Conservation (phyloP, 331 rosid species). For the Ulmus americana region DNA sequence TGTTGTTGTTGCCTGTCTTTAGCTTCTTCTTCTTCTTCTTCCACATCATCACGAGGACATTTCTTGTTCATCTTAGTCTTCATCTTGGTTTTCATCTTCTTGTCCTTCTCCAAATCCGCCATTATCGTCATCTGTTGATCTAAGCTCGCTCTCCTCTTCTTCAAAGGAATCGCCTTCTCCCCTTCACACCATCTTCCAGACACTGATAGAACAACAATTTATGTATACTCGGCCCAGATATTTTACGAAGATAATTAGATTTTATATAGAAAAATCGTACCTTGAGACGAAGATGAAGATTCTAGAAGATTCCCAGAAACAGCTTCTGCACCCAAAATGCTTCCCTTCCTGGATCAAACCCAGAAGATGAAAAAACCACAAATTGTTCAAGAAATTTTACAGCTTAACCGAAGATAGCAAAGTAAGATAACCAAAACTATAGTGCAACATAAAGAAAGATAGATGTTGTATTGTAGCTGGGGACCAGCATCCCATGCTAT, state of each 20-base stretch:
- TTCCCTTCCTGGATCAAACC: slow-evolving; percentile 41
- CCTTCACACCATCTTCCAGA: slow-evolving; percentile 54
- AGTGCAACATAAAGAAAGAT: slow-evolving; percentile 22
- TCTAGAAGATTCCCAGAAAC: slow-evolving; percentile 24
- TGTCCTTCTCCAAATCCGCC: slow-evolving; percentile 5
- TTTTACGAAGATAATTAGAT: too few relatives aligned
- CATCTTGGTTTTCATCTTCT: slow-evolving; percentile 36
- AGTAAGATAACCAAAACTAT: slow-evolving; percentile 1
- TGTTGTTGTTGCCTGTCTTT: neutral
- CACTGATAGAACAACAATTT: neutral
- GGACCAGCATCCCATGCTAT: slow-evolving; percentile 58
- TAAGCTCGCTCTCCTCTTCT: slow-evolving; percentile 62
- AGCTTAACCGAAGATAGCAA: slow-evolving; percentile 15
- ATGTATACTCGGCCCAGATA: too few relatives aligned
- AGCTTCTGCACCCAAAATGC: slow-evolving; percentile 34
- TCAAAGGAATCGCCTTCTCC: slow-evolving; percentile 61
- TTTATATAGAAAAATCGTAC: slow-evolving; percentile 11
- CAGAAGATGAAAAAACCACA: slow-evolving; percentile 24
- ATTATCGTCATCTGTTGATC: slow-evolving; percentile 5
- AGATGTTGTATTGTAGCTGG: slow-evolving; percentile 37
- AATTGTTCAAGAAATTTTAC: slow-evolving; percentile 23
- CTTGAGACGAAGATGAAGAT: slow-evolving; percentile 43
- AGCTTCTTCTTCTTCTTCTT: slow-evolving; percentile 6
- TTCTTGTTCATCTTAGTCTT: slow-evolving; percentile 52
- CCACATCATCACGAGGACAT: slow-evolving; percentile 1